Evolutionary conservation across 73 alveolate genomes (phyloP), one percentile per base, ranked within the genome.

Genomic region (Loxodes magnus): DNA sequence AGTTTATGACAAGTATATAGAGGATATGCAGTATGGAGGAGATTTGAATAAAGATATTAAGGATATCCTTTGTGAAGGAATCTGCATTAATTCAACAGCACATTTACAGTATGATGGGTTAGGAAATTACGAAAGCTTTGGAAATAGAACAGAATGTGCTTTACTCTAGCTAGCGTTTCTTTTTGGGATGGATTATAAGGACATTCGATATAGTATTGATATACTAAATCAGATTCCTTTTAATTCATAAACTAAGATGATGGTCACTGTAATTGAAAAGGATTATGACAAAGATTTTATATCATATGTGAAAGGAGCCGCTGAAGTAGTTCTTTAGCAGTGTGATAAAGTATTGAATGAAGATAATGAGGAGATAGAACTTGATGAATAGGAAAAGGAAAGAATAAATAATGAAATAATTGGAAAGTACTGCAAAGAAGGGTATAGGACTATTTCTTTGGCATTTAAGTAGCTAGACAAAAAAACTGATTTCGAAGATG

Each of bases 191-290:
- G 51, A 64, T 46, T 35, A 64, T 24, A 19, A 31, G n/a, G 38
- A 64, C 26, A 26, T 39, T 7, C 24, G 43, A 7, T 27, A 42
- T 22, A 50, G 25, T 26, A 43, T 54, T 27, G 48, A 63, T 37
- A 64, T 69, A 10, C 39, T 30, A 26, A 50, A 34, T 53, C 64
- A 63, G 34, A 51, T 86, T 26, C 96, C 96, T 15, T 92, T 92
- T 72, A 79, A 81, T 58, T 85, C 97, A 56, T 74, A 67, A 52
- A 61, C 88, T 24, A 88, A 92, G 85, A 84, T 85, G 79, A 86
- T 82, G 92, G 70, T 85, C 28, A 66, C 88, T 41, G 67, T 90
- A 14, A 16, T 69, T 15, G 62, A 52, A 52, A 53, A 56, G 20
- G 37, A 56, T 22, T 24, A 16, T 2, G 67, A 43, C 22, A 38